Percentiles rank a stretch among this genome's conserved stretches.
Evolutionary conservation across 2,329 filamentous ascomycete species (phyloP).

Genomic region (Leptographium procerum): DNA sequence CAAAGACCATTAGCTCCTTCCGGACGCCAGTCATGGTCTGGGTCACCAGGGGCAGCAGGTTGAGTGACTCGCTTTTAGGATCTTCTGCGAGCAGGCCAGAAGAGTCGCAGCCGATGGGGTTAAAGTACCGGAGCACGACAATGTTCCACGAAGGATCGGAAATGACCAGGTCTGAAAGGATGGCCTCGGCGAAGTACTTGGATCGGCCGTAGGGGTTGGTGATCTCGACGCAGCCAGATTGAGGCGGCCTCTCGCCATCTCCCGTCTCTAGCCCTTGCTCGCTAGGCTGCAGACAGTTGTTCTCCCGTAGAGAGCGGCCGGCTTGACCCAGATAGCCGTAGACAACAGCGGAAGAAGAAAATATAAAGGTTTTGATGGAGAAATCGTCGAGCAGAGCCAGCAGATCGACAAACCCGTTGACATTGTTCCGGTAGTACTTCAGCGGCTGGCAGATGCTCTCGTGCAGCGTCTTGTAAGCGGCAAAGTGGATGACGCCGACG

Average conservation of each 20-base stretch:
- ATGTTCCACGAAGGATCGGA: constrained; percentile 52
- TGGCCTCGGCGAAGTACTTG: constrained; percentile 58
- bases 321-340: constrained; percentile 45
- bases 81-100: constrained; percentile 54
- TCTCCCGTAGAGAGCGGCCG: constrained; percentile 41
- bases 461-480: constrained; percentile 54
- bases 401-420: constrained; percentile 50
- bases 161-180: constrained; percentile 48
- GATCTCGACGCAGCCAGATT: constrained; percentile 34
- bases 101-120: constrained; percentile 54
- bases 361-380: constrained; percentile 54
- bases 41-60: constrained; percentile 53
- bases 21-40: constrained; percentile 47
- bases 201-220: constrained; percentile 56
- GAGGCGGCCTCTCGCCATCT: constrained; percentile 18
- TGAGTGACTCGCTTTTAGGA: constrained; percentile 48
- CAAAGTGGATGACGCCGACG: constrained; percentile 57
- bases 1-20: constrained; percentile 47
- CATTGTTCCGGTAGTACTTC: constrained; percentile 58
- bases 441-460: constrained; percentile 51
- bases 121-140: constrained; percentile 55
- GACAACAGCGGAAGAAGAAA: constrained; percentile 57
- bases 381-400: constrained; percentile 44
- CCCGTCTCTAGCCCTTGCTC: constrained; percentile 33
- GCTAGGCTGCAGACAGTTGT: constrained; percentile 40